Base-by-base conservation (phyloP, 768 basidiomycete species). In the Lactarius tabidus region DNA sequence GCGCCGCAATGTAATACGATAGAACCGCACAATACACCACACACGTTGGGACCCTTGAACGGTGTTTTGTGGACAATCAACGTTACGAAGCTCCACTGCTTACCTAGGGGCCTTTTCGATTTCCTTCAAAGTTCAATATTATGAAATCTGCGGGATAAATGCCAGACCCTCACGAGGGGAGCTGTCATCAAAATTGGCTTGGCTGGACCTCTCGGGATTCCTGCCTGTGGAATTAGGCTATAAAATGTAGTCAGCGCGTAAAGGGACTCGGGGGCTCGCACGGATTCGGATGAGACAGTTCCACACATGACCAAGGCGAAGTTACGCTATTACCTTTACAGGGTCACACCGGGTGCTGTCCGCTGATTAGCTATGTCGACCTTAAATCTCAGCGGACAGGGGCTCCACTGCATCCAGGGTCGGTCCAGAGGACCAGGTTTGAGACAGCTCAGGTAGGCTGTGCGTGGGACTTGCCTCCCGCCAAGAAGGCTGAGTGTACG, bases 331-430 rank as follows among this genome's bases (percentile, higher is more conserved):
- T 65, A 36, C 64, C 54, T 55, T 65, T 60, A 28, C 43, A 28
- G 53, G 54, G 18, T 41, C 18, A n/a, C 57, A 38, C n/a, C 35
- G 12, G 36, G 29, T 38, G 48, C 23, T 57, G 33, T 48, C 65
- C 48, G 56, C 38, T 58, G 65, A 66, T 66, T 66, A 62, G 65
- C 57, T 35, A 45, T 31, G 33, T 28, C 31, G 65, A 62, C 60
- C 57, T 66, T 66, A 66, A 66, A 66, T 58, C 17, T 57, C 43
- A 54, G 39, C 61, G 59, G 65, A 66, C 61, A 66, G 65, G 61
- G 57, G 61, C 3, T 20, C n/a, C 28, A 60, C 58, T n/a, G 28
- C 52, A 26, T 23, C 52, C 12, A 54, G 39, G 41, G 59, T 51
- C 65, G 41, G 59, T 51, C 65, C 60, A 62, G 60, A 61, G 56